These are phyloP conservation scores for Russula emetica DNA, from an alignment of 768 basidiomycete species.

Conservation along the genomic window DNA sequence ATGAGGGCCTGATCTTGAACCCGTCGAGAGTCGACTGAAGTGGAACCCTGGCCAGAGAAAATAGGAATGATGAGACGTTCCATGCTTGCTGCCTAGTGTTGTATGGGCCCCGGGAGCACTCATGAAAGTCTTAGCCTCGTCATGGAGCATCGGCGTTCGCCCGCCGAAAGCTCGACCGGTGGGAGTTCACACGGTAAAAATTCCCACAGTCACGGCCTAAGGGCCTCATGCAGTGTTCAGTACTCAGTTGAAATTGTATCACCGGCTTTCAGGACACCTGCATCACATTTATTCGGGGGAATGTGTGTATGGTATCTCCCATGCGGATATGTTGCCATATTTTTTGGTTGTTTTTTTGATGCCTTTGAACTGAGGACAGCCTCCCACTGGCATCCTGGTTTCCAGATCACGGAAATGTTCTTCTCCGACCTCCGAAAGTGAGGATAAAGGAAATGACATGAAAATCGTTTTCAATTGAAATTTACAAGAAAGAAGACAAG, in stretches of 20 bases:
- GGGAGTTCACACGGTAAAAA: neutral
- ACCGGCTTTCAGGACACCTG: too few species aligned
- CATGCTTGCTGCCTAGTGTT: neutral
- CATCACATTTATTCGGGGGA: neutral
- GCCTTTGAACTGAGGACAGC: too few species aligned
- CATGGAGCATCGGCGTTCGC: neutral
- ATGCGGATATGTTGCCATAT: too few species aligned
- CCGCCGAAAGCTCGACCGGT: neutral
- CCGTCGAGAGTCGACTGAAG: constrained; percentile 34
- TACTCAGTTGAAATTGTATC: too few species aligned
- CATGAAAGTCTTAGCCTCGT: neutral
- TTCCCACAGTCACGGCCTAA: neutral
- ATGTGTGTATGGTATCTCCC: neutral
- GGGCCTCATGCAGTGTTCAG: too few species aligned
- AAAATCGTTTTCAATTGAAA: too few species aligned
- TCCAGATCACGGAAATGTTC: too few species aligned
- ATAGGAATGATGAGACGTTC: constrained; percentile 40
- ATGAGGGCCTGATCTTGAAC: constrained; percentile 39
- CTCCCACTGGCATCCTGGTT: too few species aligned
- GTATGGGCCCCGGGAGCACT: neutral
- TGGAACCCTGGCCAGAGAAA: constrained; percentile 55
- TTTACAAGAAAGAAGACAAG: too few species aligned
- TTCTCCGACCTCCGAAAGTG: too few species aligned
- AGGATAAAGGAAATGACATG: too few species aligned
- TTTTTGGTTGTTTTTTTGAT: neutral